A percentile compares a stretch with the other conserved stretches of the same genome.
These are phyloP conservation scores for Strobilomyces echinocephalus DNA, from an alignment of 768 basidiomycete genomes.

Conservation along the genomic window DNA sequence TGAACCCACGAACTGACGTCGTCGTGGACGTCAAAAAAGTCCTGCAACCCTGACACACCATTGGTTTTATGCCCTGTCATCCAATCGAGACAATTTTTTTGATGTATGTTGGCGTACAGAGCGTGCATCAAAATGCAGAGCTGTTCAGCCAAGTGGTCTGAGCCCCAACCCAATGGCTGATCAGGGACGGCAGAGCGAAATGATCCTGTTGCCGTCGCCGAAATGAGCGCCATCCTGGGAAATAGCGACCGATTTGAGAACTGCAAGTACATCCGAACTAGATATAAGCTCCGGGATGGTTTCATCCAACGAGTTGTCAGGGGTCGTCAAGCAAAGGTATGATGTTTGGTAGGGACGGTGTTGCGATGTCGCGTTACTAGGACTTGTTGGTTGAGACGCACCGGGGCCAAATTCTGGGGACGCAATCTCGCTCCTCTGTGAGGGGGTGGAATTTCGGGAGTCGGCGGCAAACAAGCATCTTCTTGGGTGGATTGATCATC, in stretches of 20 bases:
- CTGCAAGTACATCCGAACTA: conserved; percentile 19
- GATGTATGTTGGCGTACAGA: conserved; percentile 64
- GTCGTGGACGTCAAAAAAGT: conserved; percentile 59
- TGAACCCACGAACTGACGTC: conserved; percentile 66
- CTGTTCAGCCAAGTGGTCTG: conserved; percentile 72
- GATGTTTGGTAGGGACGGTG: conserved; percentile 35
- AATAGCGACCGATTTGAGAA: background rate
- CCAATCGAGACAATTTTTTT: conserved; percentile 72
- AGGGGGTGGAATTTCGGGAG: conserved; percentile 30
- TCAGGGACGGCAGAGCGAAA: background rate
- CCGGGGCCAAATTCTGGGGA: background rate
- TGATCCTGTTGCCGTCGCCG: background rate
- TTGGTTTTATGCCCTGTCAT: conserved; percentile 36
- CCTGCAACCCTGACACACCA: conserved; percentile 40
- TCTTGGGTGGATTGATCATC: conserved; percentile 3
- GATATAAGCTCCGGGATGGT: conserved; percentile 21
- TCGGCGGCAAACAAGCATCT: conserved; percentile 19
- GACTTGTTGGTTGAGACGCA: background rate
- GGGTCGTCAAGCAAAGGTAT: conserved; percentile 32
- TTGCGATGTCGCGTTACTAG: background rate
- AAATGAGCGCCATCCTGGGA: background rate
- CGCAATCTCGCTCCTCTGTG: background rate
- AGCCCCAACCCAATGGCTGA: conserved; percentile 41
- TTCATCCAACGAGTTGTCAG: conserved; percentile 32
- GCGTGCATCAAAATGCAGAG: conserved; percentile 70